Evolutionary conservation across 139 green algal species (phyloP).

Genomic region (Raphidocelis subcapitata): DNA sequence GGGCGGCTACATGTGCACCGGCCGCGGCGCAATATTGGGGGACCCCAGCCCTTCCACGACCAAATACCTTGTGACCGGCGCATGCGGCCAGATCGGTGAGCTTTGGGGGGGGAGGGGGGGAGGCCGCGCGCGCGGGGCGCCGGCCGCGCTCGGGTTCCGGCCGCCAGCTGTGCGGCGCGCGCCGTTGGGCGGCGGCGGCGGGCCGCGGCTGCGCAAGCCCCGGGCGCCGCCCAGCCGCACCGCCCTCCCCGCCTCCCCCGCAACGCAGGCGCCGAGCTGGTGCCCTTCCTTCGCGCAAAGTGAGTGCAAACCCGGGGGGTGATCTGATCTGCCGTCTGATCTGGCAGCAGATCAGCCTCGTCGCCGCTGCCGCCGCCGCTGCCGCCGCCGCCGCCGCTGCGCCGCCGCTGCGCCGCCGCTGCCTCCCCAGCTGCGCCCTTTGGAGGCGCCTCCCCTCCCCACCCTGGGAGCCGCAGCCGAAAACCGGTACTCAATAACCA

Average conservation of each 20-base stretch:
- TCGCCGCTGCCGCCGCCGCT: no score
- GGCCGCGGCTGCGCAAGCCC: no score
- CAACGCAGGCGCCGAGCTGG: no score
- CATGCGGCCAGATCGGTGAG: background rate
- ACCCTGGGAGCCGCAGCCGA: background rate
- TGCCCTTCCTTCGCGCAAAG: no score
- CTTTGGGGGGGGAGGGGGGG: background rate
- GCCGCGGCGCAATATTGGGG: background rate
- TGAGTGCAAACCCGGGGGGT: no score
- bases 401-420: no score
- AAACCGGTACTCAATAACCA: no score
- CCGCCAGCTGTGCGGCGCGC: background rate
- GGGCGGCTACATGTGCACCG: constrained; percentile 27
- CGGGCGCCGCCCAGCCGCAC: no score
- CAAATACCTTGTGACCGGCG: constrained; percentile 22
- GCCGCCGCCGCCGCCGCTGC: background rate
- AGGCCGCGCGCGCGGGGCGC: background rate
- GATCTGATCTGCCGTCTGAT: no score
- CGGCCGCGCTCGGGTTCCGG: background rate
- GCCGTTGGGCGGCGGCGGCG: no score
- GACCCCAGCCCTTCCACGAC: constrained; percentile 1
- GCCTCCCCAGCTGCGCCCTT: background rate
- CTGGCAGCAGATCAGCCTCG: no score
- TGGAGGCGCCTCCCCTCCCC: background rate
- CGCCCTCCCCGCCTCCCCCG: no score